phyloP scores from a whole-genome alignment of 2,329 filamentous ascomycete species.

The Alternaria sp. region DNA sequence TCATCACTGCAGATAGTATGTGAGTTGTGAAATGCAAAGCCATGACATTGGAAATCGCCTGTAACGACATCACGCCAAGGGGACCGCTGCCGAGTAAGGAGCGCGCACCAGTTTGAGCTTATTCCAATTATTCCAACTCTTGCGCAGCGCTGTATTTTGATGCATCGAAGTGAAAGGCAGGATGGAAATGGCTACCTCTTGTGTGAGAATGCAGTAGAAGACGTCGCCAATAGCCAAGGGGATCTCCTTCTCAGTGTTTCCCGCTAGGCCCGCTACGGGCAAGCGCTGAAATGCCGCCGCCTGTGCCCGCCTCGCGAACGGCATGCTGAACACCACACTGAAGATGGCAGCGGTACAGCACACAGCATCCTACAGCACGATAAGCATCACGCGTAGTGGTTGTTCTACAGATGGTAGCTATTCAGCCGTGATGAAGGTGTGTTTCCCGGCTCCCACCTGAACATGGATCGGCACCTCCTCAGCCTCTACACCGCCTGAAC shows the following conservation, averaged over 20 bases:
- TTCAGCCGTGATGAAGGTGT: background rate
- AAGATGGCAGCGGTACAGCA: background rate
- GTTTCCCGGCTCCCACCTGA: background rate
- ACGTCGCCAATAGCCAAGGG: background rate
- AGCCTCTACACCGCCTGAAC: background rate
- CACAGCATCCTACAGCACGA: background rate
- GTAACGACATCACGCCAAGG: background rate
- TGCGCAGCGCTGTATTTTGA: background rate
- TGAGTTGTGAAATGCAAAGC: background rate
- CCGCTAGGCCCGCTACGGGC: background rate
- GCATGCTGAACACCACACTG: background rate
- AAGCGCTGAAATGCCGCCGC: background rate
- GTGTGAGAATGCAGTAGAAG: background rate
- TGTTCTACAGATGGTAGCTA: background rate
- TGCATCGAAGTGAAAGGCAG: background rate
- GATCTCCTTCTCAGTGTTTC: background rate
- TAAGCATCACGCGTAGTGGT: background rate
- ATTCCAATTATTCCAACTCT: background rate
- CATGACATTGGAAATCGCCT: background rate
- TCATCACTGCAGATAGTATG: background rate
- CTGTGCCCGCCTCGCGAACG: background rate
- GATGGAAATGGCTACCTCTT: background rate
- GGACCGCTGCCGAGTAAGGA: background rate
- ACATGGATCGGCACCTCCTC: background rate
- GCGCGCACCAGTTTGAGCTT: background rate